Evolutionary conservation across 2,329 filamentous ascomycete genomes (phyloP).

Genomic region (Penicillium sp.): DNA sequence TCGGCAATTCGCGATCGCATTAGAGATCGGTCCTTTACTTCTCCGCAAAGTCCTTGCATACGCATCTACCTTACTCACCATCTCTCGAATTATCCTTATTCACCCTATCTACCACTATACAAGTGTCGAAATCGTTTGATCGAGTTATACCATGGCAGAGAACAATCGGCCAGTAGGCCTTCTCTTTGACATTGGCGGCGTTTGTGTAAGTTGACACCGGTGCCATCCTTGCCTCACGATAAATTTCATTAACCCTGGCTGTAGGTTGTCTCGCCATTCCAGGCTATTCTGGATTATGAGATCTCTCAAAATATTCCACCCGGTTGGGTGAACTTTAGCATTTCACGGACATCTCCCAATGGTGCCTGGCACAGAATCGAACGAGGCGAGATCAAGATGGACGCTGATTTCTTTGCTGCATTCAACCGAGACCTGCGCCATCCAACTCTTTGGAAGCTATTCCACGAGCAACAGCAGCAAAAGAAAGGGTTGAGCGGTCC

Average conservation of each 20-base stretch:
- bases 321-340: conserved; percentile 90
- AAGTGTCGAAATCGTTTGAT: background rate
- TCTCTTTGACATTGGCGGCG: conserved; percentile 94
- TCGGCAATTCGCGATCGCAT: conserved; percentile 30
- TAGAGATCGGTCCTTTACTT: conserved; percentile 7
- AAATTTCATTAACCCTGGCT: conserved; percentile 10
- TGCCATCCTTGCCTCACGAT: background rate
- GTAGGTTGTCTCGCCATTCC: conserved; percentile 88
- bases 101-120: too few species aligned
- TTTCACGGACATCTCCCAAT: conserved; percentile 74
- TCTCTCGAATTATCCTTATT: background rate
- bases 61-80: background rate
- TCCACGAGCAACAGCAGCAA: conserved; percentile 40
- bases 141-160: conserved; percentile 38
- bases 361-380: conserved; percentile 91
- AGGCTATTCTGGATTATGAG: conserved; percentile 92
- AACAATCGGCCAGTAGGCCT: conserved; percentile 68
- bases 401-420: conserved; percentile 72
- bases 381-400: conserved; percentile 76
- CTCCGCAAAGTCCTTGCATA: conserved; percentile 13
- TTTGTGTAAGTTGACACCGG: conserved; percentile 71
- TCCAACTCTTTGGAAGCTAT: conserved; percentile 70
- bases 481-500: conserved; percentile 27
- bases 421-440: conserved; percentile 77
- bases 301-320: conserved; percentile 73